A percentile compares a stretch with the other conserved stretches of the same genome.
These are phyloP conservation scores for Rhododendron molle DNA, from an alignment of 148 eudicot species.

Conservation along the genomic window DNA sequence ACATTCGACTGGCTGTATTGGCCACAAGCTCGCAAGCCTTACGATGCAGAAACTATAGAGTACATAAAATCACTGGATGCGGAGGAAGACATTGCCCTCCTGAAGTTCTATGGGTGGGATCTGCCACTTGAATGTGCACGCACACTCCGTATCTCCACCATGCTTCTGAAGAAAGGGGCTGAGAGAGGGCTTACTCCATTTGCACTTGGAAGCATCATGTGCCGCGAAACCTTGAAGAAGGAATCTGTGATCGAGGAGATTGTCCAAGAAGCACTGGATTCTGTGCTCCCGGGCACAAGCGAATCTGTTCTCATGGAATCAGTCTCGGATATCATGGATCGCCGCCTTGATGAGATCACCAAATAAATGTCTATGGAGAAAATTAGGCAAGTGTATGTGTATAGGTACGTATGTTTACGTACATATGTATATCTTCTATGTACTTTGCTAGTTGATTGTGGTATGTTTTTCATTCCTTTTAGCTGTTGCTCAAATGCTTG, in stretches of 20 bases:
- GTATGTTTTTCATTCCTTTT: neutral
- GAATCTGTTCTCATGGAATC: slow-evolving; percentile 57
- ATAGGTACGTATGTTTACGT: slow-evolving; percentile 8
- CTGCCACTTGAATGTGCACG: slow-evolving; percentile 57
- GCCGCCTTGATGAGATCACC: slow-evolving; percentile 44
- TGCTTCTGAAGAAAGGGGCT: slow-evolving; percentile 73
- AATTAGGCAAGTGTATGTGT: neutral
- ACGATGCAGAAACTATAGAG: slow-evolving; percentile 38
- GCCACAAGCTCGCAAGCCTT: slow-evolving; percentile 76
- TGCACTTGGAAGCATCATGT: slow-evolving; percentile 70
- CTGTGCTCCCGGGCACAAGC: slow-evolving; percentile 47
- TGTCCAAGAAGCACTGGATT: slow-evolving; percentile 51
- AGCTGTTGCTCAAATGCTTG: neutral
- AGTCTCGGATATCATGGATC: slow-evolving; percentile 61
- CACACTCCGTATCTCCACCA: slow-evolving; percentile 58
- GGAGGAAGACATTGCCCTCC: slow-evolving; percentile 62
- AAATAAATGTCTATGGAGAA: neutral
- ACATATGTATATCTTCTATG: slow-evolving; percentile 1
- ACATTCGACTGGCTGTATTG: slow-evolving; percentile 88
- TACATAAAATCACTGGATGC: slow-evolving; percentile 73
- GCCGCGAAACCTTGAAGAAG: slow-evolving; percentile 50
- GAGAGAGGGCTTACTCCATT: slow-evolving; percentile 63
- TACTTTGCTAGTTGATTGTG: neutral
- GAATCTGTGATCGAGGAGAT: slow-evolving; percentile 69
- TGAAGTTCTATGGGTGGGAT: slow-evolving; percentile 67